Evolutionary conservation across 768 basidiomycete species (phyloP), one percentile per base, ranked within the genome.

Genomic region (Candolleomyces efflorescens): DNA sequence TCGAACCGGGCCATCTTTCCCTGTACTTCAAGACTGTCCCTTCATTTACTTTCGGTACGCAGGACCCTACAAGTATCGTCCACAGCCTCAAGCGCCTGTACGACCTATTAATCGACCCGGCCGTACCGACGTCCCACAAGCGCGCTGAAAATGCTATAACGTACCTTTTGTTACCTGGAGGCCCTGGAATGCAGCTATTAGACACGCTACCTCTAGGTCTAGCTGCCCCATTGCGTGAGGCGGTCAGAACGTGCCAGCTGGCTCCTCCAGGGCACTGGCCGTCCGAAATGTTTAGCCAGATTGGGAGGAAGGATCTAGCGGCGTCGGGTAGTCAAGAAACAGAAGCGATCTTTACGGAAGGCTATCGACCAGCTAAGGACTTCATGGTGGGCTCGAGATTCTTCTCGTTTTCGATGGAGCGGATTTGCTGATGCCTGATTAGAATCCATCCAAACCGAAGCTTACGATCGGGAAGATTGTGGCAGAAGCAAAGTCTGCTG

Each of bases 201-300:
- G 75, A 81, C 55, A 71, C 73, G 18, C 68, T 94, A 17, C 85
- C 90, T 1, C 67, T 91, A 11, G 90, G 90, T 0, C 75, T 91
- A 26, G 82, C 86, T 1, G 80, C 86, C 0, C 95, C 96, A 1
- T 72, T 98, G 4, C 75, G 87, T 54, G 97, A 98, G 68, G 91
- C 90, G 1, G 77, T 89, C n/a, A 75, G 92, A 59, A 85, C 87
- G 9, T 93, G 92, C 60, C 94, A 96, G 66, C 71, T 89, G 5
- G 80, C 85, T 0, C 91, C 95, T 2, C 84, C 87, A 1, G 76
- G 79, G 3, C 79, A 86, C 60, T 94, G 92, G 93, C 79, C 86
- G 0, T 60, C 80, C n/a, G 76, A 76, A 12, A 81, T 84, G 13
- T 94, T 92, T 69, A 72, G 77, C 5, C 77, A 89, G 3, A 80